Base-by-base conservation (phyloP, 257 asterid genomes). In the Misopates orontium region DNA sequence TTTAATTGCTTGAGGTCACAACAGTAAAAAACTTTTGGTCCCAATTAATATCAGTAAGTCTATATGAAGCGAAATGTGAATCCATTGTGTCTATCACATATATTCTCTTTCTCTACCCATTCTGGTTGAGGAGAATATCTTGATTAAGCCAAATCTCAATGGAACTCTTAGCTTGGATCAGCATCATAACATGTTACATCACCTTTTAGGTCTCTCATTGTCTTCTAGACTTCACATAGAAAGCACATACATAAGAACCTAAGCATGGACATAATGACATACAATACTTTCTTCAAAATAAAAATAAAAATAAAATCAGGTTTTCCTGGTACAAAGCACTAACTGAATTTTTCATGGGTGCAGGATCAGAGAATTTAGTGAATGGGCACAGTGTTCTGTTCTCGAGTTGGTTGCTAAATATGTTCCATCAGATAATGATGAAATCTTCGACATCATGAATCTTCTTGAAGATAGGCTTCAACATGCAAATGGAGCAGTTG, bases 401-500 rank as follows among this genome's bases (percentile, higher is more conserved):
- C 80, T 94, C 75, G 96, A 94, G 79, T 68, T 90, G 85, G 95
- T 88, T 64, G 76, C 96, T 69, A 94, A 94, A 69, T 94, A 90
- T 76, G 93, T 88, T 57, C 98, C 98, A 28, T 47, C 89, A 25
- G 99, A 94, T 62, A 87, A 80, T 81, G 91, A 80, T 67, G 99
- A 94, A 85, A 85, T 94, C 79, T 94, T 94, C 72, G 99, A 94
- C 86, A 85, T 90, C 69, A 94, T 94, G 99, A 89, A 94, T 84
- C 96, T 94, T 78, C 98, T 94, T 42, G 99, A 94, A 83, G 99
- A 94, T 74, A 85, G 99, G 75, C 99, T 94, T 79, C 99, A 94
- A 73, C 99, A 94, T 82, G 99, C 99, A 62, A 94, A 94, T 72
- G 94, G 99, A 71, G 99, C 99, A 49, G 99, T 94, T 62, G 99